A percentile compares a stretch with the other conserved stretches of the same genome.
These are phyloP conservation scores for Willaertia magna DNA, from an alignment of 208 protist genomes.

Conservation along the genomic window DNA sequence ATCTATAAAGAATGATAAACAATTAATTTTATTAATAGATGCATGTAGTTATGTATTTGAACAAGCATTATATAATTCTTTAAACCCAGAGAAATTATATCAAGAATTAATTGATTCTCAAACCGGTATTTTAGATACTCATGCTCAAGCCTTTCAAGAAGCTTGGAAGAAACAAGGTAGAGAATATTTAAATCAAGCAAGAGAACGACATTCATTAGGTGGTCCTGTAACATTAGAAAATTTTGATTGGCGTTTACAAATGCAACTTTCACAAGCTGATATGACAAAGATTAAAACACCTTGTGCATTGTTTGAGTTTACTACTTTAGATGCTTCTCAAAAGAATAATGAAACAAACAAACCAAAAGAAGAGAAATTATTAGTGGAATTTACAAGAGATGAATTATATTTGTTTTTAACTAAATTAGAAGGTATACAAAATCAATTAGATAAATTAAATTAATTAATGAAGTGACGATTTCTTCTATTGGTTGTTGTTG, in stretches of 20 bases:
- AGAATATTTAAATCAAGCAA: neutral
- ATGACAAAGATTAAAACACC: neutral
- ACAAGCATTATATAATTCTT: neutral
- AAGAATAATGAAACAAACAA: neutral
- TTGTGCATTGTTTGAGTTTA: neutral
- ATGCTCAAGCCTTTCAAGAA: neutral
- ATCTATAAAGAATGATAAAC: neutral
- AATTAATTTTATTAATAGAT: neutral
- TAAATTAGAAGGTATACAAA: neutral
- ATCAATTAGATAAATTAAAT: neutral
- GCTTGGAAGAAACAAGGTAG: neutral
- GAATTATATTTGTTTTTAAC: neutral
- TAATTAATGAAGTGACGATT: too few relatives aligned
- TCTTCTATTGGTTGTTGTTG: too few relatives aligned
- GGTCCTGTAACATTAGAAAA: neutral
- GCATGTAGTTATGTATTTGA: constrained; percentile 4
- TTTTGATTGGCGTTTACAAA: constrained; percentile 3
- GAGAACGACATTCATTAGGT: neutral
- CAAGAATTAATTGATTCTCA: neutral
- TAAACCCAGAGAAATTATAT: neutral
- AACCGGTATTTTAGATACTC: neutral
- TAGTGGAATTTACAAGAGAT: neutral
- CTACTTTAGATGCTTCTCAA: neutral
- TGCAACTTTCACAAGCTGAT: neutral
- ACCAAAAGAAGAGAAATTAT: neutral